Conservation (phyloP, 208 protist genomes). For the Angomonas deanei region DNA sequence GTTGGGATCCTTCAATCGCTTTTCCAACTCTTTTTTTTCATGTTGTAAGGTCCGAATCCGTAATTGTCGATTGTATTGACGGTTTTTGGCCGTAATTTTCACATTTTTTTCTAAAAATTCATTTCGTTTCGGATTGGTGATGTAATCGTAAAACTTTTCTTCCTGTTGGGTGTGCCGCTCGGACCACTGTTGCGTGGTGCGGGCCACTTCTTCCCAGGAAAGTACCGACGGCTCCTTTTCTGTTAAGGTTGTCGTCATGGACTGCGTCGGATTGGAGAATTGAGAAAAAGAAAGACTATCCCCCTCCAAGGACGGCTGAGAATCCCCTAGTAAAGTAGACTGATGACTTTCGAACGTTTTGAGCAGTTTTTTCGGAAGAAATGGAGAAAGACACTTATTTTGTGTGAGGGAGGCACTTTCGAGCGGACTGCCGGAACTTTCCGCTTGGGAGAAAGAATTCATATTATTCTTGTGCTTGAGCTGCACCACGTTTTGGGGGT, state of each 20-base stretch:
- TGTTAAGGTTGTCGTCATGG: neutral
- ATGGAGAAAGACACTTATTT: neutral
- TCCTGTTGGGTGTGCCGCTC: neutral
- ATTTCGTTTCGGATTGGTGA: neutral
- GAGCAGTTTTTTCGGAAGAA: neutral
- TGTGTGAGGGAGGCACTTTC: neutral
- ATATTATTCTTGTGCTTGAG: neutral
- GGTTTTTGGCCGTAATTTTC: neutral
- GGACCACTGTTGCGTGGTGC: neutral
- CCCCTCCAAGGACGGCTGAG: no score
- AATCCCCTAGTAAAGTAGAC: neutral
- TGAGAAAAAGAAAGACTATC: neutral
- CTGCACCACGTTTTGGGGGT: neutral
- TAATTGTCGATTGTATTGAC: neutral
- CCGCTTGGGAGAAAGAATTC: neutral
- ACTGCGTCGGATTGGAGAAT: neutral
- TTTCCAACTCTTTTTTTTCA: neutral
- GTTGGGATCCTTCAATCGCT: no score
- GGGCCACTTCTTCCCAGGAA: neutral
- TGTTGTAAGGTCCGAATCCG: neutral
- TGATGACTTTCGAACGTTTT: neutral
- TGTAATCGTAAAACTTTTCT: neutral
- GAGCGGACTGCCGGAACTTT: no score
- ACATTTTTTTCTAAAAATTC: neutral
- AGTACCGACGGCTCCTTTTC: no score